These are phyloP conservation scores for Mycena metata DNA, from an alignment of 768 basidiomycete species.

Conservation along the genomic window DNA sequence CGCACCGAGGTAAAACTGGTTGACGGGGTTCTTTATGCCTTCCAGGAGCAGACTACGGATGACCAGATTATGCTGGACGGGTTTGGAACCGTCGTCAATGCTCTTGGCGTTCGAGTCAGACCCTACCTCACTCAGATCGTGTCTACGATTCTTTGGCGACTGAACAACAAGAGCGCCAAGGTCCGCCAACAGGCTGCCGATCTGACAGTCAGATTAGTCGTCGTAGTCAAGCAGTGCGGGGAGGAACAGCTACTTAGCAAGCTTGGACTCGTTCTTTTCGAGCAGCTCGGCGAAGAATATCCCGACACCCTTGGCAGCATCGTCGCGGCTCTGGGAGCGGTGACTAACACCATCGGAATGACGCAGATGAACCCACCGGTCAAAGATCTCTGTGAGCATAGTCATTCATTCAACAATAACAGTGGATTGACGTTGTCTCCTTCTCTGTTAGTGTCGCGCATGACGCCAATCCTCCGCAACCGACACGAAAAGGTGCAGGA, in stretches of 20 bases:
- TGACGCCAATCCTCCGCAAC: conserved; percentile 99
- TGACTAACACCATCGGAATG: conserved; percentile 99
- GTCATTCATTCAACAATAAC: conserved; percentile 3
- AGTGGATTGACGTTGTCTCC: conserved; percentile 24
- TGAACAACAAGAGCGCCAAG: conserved; percentile 99
- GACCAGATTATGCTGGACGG: conserved; percentile 99
- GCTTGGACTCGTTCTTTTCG: conserved; percentile 95
- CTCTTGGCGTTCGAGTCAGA: conserved; percentile 95
- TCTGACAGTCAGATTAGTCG: conserved; percentile 90
- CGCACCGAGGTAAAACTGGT: conserved; percentile 92
- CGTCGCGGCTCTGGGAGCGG: conserved; percentile 97
- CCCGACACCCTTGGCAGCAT: conserved; percentile 99
- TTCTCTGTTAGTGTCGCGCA: conserved; percentile 83
- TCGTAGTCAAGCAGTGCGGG: conserved; percentile 98
- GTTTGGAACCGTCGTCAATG: conserved; percentile 96
- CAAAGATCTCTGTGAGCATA: conserved; percentile 93
- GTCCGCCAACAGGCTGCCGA: conserved; percentile 99
- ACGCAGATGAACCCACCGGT: conserved; percentile 99
- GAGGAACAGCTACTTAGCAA: conserved; percentile 97
- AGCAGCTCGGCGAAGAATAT: conserved; percentile 99
- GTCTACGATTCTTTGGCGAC: conserved; percentile 97
- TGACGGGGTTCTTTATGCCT: conserved; percentile 98
- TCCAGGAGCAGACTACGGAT: conserved; percentile 99
- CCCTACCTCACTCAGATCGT: conserved; percentile 99
- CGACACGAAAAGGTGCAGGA: conserved; percentile 99